phyloP scores from a whole-genome alignment of 1,139 yeast genomes.

The Scheffersomyces lignicola region DNA sequence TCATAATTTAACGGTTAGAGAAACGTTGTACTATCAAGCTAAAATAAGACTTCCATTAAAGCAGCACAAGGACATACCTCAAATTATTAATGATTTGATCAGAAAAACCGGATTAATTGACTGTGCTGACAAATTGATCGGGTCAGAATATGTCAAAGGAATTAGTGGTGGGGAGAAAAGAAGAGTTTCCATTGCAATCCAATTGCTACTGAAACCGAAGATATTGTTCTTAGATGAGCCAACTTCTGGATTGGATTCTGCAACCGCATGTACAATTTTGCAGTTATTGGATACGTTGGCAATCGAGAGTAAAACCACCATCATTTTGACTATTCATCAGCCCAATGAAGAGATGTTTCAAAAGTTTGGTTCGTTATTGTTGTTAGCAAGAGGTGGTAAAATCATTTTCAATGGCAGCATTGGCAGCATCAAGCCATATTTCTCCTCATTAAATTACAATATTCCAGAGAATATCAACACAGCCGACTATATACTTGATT shows the following conservation, averaged over 20 bases:
- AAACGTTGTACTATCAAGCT: slow-evolving; percentile 74
- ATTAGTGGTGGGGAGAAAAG: slow-evolving; percentile 87
- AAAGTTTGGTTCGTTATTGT: slow-evolving; percentile 63
- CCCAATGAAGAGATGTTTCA: slow-evolving; percentile 69
- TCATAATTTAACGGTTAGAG: slow-evolving; percentile 72
- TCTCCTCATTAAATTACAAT: slow-evolving; percentile 42
- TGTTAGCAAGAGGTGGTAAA: slow-evolving; percentile 72
- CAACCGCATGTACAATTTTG: slow-evolving; percentile 72
- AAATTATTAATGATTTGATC: slow-evolving; percentile 53
- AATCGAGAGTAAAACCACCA: slow-evolving; percentile 58
- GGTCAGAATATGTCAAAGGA: slow-evolving; percentile 72
- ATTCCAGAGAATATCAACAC: slow-evolving; percentile 64
- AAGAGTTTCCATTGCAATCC: slow-evolving; percentile 80
- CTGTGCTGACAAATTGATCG: slow-evolving; percentile 76
- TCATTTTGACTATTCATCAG: slow-evolving; percentile 81
- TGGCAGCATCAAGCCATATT: slow-evolving; percentile 45
- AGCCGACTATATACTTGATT: slow-evolving; percentile 73
- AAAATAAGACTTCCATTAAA: slow-evolving; percentile 53
- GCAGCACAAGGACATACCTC: slow-evolving; percentile 30
- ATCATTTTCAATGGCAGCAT: slow-evolving; percentile 62
- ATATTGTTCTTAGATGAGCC: slow-evolving; percentile 81
- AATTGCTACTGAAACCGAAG: slow-evolving; percentile 69
- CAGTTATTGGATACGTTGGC: slow-evolving; percentile 60
- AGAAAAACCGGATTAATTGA: slow-evolving; percentile 70
- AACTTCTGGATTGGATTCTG: slow-evolving; percentile 80